Base-by-base conservation (phyloP, 1,284 basidiomycete genomes). In the Ganoderma boninense region DNA sequence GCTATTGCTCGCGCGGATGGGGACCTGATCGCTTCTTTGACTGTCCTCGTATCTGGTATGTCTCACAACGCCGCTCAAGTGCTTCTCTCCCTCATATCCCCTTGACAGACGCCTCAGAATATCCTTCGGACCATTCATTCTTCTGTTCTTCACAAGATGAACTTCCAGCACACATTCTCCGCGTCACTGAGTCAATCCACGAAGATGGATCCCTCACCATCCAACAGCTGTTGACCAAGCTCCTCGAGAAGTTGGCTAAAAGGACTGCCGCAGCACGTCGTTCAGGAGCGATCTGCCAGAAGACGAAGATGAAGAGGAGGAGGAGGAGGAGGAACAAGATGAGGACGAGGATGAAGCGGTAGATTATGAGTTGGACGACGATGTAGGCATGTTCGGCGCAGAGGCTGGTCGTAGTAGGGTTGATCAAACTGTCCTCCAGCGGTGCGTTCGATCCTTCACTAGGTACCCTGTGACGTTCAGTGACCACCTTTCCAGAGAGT, bases 91-190 rank as follows among this genome's bases (percentile, higher is more conserved):
- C 54, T 57, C 29, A 57, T 20, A 0, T 16, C 29, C 26, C 26
- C 8, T 32, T 13, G 29, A 23, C 68, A 89, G 90, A 91, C 73
- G 87, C 89, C 1, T 88, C 90, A 11, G 88, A 89, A 68, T 92
- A 92, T 75, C 90, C 90, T 4, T 82, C 81, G 32, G 82, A 81
- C 68, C 90, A 92, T 73, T 81, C 82, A 0, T 85, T 85, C 71
- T 87, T 89, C 74, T 84, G 87, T 42, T 89, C 87, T 66, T 83
- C 85, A 23, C 81, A 84, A 54, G 85, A 88, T 4, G 80, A 84
- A 56, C 71, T 85, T 11, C 80, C 85, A 1, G 62, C 79, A 0
- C 77, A 80, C 26, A 66, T 89, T 20, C 75, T 81, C 65, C 71
- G 78, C 23, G 80, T 86, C n/a, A 73, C 88, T 11, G 84, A 87